Evolutionary conservation across 768 basidiomycete genomes (phyloP).

Genomic region (Lactarius vividus): DNA sequence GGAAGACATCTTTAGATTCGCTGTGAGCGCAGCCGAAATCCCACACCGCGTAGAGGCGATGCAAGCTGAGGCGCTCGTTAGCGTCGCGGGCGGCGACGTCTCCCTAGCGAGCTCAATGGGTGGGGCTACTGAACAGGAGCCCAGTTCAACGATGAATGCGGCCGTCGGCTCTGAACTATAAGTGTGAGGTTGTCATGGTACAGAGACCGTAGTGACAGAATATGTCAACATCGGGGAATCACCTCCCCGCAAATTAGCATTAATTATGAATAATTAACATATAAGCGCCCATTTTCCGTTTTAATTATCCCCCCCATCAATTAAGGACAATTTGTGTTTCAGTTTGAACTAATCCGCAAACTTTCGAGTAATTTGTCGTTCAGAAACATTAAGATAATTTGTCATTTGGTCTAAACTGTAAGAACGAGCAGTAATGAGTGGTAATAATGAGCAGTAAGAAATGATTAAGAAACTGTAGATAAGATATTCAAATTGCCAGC

Average conservation of each 20-base stretch:
- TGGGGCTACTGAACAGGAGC: background rate
- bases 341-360: background rate
- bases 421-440: no score
- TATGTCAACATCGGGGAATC: background rate
- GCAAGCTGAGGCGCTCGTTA: background rate
- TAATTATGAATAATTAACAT: background rate
- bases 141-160: no score
- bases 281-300: background rate
- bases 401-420: no score
- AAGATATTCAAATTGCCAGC: no score
- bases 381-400: background rate
- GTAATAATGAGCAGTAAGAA: no score
- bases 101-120: no score
- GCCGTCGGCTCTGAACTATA: no score
- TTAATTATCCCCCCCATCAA: background rate
- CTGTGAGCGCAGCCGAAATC: background rate
- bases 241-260: background rate
- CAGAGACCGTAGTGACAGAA: no score
- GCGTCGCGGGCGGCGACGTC: background rate
- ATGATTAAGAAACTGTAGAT: no score
- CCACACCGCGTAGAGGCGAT: background rate
- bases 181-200: no score
- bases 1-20: conserved; percentile 12
- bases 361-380: background rate
- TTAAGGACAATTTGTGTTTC: background rate